phyloP scores from a whole-genome alignment of 179 eudicot genomes.

The Silene vulgaris region DNA sequence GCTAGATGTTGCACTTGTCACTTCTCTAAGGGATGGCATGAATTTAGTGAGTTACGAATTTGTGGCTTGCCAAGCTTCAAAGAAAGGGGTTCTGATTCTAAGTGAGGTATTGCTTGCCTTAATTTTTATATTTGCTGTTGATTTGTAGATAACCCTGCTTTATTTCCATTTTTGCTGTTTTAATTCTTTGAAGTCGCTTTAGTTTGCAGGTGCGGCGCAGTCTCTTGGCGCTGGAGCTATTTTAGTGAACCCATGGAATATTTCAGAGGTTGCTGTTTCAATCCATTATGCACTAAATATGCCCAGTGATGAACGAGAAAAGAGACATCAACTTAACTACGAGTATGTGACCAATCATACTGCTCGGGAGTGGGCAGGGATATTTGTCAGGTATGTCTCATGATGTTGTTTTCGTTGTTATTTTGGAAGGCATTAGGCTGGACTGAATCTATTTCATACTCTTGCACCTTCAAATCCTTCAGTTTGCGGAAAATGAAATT shows the following conservation, averaged over 20 bases:
- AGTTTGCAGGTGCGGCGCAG: conserved; percentile 94
- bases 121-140: not conserved
- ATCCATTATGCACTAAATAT: conserved; percentile 64
- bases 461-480: not conserved
- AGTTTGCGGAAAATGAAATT: too few species aligned
- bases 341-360: conserved; percentile 69
- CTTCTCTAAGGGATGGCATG: conserved; percentile 55
- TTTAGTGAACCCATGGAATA: conserved; percentile 76
- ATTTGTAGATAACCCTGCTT: not conserved
- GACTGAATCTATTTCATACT: not conserved
- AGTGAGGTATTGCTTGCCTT: conserved; percentile 39
- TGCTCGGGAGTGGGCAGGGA: conserved; percentile 79
- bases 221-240: conserved; percentile 91
- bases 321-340: conserved; percentile 62
- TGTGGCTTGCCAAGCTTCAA: conserved; percentile 52
- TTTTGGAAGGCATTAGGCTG: not conserved
- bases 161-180: not conserved
- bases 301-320: conserved; percentile 71
- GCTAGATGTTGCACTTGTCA: conserved; percentile 48
- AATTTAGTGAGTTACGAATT: conserved; percentile 55
- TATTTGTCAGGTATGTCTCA: conserved; percentile 58
- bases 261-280: conserved; percentile 73
- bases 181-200: conserved; percentile 17
- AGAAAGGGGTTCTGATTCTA: conserved; percentile 52
- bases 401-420: not conserved